Evolutionary conservation across 75 land plant species (phyloP).

Genomic region (Azolla pinnata): DNA sequence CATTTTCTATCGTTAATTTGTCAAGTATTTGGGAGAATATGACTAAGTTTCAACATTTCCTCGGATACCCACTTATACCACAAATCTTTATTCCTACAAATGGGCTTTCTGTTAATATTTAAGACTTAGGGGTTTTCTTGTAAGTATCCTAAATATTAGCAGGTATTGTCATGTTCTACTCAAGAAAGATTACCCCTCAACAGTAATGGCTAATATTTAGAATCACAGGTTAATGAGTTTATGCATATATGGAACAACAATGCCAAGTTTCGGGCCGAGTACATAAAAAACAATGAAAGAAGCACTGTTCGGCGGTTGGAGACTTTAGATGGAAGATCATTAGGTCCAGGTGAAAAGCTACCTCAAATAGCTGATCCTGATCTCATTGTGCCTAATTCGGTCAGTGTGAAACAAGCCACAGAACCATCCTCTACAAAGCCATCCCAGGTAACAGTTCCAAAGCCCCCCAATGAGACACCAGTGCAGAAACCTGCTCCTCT

Average conservation of each 20-base stretch:
- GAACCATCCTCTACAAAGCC: not conserved
- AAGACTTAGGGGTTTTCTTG: too few species aligned
- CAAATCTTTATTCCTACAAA: too few species aligned
- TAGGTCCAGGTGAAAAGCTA: constrained; percentile 77
- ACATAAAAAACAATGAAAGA: constrained; percentile 46
- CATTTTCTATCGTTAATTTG: too few species aligned
- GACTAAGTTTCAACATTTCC: too few species aligned
- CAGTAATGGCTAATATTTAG: not conserved
- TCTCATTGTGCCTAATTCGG: not conserved
- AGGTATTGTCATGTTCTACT: too few species aligned
- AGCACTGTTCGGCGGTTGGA: constrained; percentile 68
- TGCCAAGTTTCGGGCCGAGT: constrained; percentile 61
- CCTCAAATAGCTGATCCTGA: not conserved
- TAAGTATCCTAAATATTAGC: too few species aligned
- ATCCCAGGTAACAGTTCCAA: not conserved
- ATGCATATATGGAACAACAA: constrained; percentile 57
- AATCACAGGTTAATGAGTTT: constrained; percentile 44
- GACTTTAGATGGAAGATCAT: constrained; percentile 73
- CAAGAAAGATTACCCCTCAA: too few species aligned
- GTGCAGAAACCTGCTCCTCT: not conserved
- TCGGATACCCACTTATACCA: too few species aligned
- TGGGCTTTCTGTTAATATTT: too few species aligned
- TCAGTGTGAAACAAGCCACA: not conserved
- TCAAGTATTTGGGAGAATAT: too few species aligned
- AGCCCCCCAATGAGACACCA: not conserved